These are phyloP conservation scores for Xylariaceae sp. DNA, from an alignment of 2,329 filamentous ascomycete genomes.

Conservation along the genomic window DNA sequence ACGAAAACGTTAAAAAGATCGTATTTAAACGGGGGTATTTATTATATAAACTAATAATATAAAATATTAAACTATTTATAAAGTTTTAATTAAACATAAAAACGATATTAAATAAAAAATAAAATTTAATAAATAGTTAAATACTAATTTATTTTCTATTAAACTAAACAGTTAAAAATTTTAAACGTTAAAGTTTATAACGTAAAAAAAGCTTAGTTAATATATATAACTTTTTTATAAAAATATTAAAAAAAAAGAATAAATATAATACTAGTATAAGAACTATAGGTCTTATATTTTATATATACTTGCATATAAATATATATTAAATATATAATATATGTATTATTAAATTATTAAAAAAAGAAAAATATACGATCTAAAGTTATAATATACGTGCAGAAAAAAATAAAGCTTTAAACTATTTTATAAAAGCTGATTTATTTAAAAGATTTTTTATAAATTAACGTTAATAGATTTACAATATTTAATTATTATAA, in stretches of 20 bases:
- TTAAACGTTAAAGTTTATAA: neutral
- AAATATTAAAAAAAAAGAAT: neutral
- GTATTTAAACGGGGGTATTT: too few relatives aligned
- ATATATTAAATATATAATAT: neutral
- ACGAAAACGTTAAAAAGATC: too few relatives aligned
- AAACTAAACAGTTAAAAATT: neutral
- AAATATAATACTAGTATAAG: neutral
- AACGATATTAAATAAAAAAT: too few relatives aligned
- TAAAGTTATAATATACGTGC: conserved; percentile 1
- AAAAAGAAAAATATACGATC: neutral
- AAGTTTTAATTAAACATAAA: too few relatives aligned
- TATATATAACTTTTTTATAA: neutral
- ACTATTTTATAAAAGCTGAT: neutral
- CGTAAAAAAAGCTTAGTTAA: neutral
- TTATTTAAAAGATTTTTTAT: neutral
- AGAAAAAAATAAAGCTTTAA: neutral
- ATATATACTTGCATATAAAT: neutral
- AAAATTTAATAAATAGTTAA: too few relatives aligned
- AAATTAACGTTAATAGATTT: conserved; percentile 7
- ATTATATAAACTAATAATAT: too few relatives aligned
- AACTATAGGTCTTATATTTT: neutral
- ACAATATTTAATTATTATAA: neutral
- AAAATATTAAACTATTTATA: too few relatives aligned
- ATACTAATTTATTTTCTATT: too few relatives aligned
- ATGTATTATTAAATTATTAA: neutral